A percentile compares a stretch with the other conserved stretches of the same genome.
Evolutionary conservation across 2,329 filamentous ascomycete genomes (phyloP).

Genomic region (Exophiala dermatitidis): DNA sequence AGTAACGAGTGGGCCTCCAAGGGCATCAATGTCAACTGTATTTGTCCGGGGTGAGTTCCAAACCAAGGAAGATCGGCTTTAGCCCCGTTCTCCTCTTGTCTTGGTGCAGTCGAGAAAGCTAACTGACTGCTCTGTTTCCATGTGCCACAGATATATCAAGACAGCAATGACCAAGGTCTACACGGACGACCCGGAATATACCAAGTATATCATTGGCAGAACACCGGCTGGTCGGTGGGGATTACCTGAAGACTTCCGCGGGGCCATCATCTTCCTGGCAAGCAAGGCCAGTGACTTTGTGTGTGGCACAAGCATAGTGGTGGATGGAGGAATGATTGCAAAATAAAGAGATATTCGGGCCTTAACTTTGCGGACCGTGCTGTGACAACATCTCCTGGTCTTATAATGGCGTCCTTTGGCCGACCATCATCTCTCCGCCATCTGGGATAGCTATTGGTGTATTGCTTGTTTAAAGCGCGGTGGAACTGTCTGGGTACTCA

Average conservation of each 20-base stretch:
- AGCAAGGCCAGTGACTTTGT: slow-evolving; percentile 72
- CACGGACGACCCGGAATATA: slow-evolving; percentile 60
- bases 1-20: slow-evolving; percentile 75
- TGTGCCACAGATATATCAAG: slow-evolving; percentile 61
- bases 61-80: neutral
- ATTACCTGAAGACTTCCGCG: slow-evolving; percentile 78
- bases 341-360: neutral
- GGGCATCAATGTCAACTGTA: slow-evolving; percentile 59
- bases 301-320: slow-evolving; percentile 70
- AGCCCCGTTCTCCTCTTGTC: neutral
- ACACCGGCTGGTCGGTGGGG: slow-evolving; percentile 84
- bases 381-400: too few relatives aligned
- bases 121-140: neutral
- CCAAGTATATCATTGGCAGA: slow-evolving; percentile 64
- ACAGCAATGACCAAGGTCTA: slow-evolving; percentile 87
- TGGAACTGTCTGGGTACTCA: too few relatives aligned
- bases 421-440: too few relatives aligned
- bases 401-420: too few relatives aligned
- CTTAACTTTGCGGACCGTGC: neutral
- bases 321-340: slow-evolving; percentile 81
- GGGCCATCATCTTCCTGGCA: slow-evolving; percentile 68
- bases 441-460: too few relatives aligned
- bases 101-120: neutral
- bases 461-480: too few relatives aligned
- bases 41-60: slow-evolving; percentile 12